Conservation (phyloP, 306 rosid genomes). For the Cicer pinnatifidum region DNA sequence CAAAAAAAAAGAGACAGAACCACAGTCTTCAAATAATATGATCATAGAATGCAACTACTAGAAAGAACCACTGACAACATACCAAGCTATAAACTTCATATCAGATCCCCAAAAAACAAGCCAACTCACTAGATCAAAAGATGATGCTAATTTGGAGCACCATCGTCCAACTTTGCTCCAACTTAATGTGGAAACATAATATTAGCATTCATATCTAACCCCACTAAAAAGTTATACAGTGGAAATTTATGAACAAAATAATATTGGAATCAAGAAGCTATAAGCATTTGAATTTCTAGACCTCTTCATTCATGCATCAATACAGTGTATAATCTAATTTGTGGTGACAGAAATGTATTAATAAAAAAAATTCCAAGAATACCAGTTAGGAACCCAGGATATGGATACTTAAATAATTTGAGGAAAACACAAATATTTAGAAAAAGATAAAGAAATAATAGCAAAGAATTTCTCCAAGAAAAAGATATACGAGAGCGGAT, state of each 20-base stretch:
- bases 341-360: neutral
- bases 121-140: neutral
- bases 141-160: neutral
- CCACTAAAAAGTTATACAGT: neutral
- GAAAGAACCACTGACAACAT: neutral
- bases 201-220: slow-evolving; percentile 10
- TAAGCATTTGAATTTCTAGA: neutral
- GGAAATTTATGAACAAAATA: neutral
- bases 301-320: slow-evolving; percentile 8
- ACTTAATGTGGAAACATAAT: neutral
- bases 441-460: no score
- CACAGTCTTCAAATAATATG: neutral
- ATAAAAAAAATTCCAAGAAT: neutral
- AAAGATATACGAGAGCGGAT: no score
- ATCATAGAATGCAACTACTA: neutral
- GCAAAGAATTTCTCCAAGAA: no score
- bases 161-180: neutral
- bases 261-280: slow-evolving; percentile 15
- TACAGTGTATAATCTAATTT: slow-evolving; percentile 26
- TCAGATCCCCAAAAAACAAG: neutral
- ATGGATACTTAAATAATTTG: no score
- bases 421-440: no score
- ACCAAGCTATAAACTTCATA: slow-evolving; percentile 1
- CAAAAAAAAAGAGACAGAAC: neutral
- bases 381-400: no score